These are phyloP conservation scores for Linanthus parryae DNA, from an alignment of 148 eudicot genomes.

Conservation along the genomic window DNA sequence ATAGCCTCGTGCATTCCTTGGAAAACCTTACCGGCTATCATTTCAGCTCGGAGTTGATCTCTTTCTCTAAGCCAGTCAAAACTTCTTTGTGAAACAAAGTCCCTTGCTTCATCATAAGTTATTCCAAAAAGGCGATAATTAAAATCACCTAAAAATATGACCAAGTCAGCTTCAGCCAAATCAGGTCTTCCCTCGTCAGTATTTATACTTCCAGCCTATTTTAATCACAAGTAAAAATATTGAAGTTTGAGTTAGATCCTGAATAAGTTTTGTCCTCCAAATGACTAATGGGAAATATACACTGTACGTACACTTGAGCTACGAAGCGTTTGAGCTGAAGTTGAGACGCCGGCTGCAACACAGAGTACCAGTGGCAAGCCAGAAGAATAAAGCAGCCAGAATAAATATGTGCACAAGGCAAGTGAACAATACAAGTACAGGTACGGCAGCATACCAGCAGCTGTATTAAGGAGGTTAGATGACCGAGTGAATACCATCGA, in stretches of 20 bases:
- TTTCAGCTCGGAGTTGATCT: slow-evolving; percentile 96
- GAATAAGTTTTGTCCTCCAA: neutral
- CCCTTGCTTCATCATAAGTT: slow-evolving; percentile 98
- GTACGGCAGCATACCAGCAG: slow-evolving; percentile 79
- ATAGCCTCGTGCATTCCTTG: slow-evolving; percentile 98
- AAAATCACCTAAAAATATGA: slow-evolving; percentile 82
- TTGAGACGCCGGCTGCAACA: slow-evolving; percentile 81
- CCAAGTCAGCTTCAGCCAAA: slow-evolving; percentile 92
- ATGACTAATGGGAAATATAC: neutral
- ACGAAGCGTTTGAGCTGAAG: slow-evolving; percentile 57
- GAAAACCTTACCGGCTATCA: slow-evolving; percentile 95
- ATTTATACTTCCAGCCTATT: slow-evolving; percentile 39
- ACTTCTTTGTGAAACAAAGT: slow-evolving; percentile 94
- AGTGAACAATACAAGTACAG: slow-evolving; percentile 72
- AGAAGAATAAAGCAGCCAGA: slow-evolving; percentile 77
- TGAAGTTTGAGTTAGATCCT: neutral
- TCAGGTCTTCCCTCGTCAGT: slow-evolving; percentile 80
- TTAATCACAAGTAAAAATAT: slow-evolving; percentile 3
- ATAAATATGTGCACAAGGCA: slow-evolving; percentile 74
- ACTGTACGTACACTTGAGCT: slow-evolving; percentile 47
- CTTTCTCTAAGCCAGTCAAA: slow-evolving; percentile 97
- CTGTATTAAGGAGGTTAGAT: slow-evolving; percentile 60
- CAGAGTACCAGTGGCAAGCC: slow-evolving; percentile 65
- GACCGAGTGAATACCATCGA: slow-evolving; percentile 81
- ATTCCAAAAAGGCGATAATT: slow-evolving; percentile 96